Evolutionary conservation across 2,329 filamentous ascomycete species (phyloP).

Genomic region (Talaromyces marneffei): DNA sequence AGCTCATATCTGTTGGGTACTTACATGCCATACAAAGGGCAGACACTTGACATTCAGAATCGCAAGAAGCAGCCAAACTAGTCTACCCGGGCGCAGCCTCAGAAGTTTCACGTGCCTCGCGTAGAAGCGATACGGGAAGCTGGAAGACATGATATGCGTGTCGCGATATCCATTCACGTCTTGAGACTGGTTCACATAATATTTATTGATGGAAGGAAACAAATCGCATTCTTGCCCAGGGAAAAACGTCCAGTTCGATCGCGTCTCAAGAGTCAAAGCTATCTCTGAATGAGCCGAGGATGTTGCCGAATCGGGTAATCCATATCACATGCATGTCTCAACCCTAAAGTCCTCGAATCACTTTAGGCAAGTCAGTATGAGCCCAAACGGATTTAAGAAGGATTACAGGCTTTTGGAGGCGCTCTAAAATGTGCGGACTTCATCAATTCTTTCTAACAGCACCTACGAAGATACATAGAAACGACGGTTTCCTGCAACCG

Average conservation of each 20-base stretch:
- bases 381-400: not conserved
- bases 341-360: not conserved
- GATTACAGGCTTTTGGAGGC: not conserved
- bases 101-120: not conserved
- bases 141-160: not conserved
- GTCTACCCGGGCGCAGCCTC: not conserved
- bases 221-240: not conserved
- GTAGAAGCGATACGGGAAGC: not conserved
- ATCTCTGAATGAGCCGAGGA: not conserved
- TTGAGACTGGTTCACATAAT: not conserved
- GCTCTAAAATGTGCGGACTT: not conserved
- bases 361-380: not conserved
- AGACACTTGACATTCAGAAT: slow-evolving; percentile 13
- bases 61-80: slow-evolving; percentile 7
- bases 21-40: slow-evolving; percentile 15
- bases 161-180: too few relatives aligned
- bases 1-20: not conserved
- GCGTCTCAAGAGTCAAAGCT: not conserved
- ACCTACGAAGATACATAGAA: not conserved
- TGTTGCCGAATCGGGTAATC: not conserved
- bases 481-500: not conserved
- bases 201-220: not conserved
- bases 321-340: slow-evolving; percentile 2
- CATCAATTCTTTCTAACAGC: not conserved
- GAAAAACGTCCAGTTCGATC: not conserved